Base-by-base conservation (phyloP, 108 stramenopile species). In the Nitzschia sp. region DNA sequence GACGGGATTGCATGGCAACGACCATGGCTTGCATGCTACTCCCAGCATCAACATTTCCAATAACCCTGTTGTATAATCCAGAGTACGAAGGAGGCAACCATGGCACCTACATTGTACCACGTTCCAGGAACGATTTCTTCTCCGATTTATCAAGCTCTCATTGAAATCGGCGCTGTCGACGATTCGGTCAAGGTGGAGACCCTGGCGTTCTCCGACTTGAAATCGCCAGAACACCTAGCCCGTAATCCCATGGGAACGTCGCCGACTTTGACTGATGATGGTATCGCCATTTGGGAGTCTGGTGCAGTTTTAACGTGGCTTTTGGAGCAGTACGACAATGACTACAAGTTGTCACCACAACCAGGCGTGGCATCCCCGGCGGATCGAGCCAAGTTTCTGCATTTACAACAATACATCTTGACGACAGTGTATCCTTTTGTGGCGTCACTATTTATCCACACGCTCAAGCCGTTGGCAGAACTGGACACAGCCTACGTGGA, bases 231-330 rank as follows among this genome's bases (percentile, higher is more conserved):
- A 21, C 48, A 71, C 17, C 19, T 63, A 11, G 61, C 33, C 6
- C 23, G 45, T 19, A 71, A 71, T 51, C 70, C 70, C 13, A 71
- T 71, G 70, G 70, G 70, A 18, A 63, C 70, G 9, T 64, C 47
- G 11, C 70, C 70, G 0, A 32, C 70, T 21, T 71, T 71, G 4
- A 64, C 46, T 0, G 61, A 71, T 46, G 19, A 64, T 18, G 48
- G 33, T 8, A 71, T 71, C 19, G 49, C 29, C 2, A 71, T 71
- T 1, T 71, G 60, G 60, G 70, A 71, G 31, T 64, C 61, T 27
- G 70, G 70, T 32, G 70, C 70, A 5, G 51, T 71, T 2, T 6
- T 71, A 8, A 21, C 62, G 21, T 71, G 51, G 28, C 26, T 71
- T 0, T 34, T 71, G 30, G 61, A 71, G 38, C 3, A 8, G 18